Conservation (phyloP, 148 eudicot species). For the Rhododendron mucronatum region DNA sequence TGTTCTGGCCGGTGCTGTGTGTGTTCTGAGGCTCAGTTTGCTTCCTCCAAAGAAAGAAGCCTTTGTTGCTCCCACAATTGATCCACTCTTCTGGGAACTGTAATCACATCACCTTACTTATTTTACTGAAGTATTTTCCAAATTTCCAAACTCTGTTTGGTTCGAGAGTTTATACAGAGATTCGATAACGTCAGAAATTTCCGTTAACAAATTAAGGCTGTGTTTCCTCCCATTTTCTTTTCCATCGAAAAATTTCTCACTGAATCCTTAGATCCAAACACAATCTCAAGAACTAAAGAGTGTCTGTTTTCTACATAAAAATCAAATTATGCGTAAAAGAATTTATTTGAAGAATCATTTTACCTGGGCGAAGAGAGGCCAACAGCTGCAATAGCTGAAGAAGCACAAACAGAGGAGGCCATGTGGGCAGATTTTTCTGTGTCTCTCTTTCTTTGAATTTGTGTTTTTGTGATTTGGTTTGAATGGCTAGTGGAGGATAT, state of each 20-base stretch:
- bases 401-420: conserved; percentile 92
- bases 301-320: too few species aligned
- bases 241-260: background rate
- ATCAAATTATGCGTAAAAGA: background rate
- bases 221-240: background rate
- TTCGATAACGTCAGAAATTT: background rate
- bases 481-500: background rate
- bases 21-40: conserved; percentile 52
- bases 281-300: background rate
- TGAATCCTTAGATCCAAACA: background rate
- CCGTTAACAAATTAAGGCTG: background rate
- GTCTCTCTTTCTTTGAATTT: background rate
- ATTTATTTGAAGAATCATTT: background rate
- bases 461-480: background rate
- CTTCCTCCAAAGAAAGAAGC: conserved; percentile 73
- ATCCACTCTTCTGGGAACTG: conserved; percentile 75
- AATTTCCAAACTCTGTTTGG: background rate
- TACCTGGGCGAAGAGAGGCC: conserved; percentile 82
- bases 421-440: conserved; percentile 22
- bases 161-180: background rate
- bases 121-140: background rate
- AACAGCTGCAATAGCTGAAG: conserved; percentile 80
- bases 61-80: conserved; percentile 62
- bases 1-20: conserved; percentile 27
- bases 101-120: background rate